These are phyloP conservation scores for Sugiyamaella floridensis DNA, from an alignment of 805 yeast genomes.

Conservation along the genomic window DNA sequence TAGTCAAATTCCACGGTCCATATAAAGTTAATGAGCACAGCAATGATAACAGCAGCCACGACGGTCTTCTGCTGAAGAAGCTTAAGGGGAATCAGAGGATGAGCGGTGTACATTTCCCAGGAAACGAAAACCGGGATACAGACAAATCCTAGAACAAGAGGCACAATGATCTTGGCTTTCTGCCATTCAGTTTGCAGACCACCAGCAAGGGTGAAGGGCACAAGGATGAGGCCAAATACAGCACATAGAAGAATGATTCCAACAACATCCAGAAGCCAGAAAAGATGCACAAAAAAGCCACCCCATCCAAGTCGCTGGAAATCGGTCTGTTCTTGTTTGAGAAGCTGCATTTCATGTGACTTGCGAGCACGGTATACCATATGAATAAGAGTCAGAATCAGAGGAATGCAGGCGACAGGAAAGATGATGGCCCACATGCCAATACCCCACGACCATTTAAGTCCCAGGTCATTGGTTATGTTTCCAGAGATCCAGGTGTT, in stretches of 20 bases:
- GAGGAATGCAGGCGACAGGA: conserved; percentile 60
- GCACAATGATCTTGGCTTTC: conserved; percentile 56
- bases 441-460: conserved; percentile 64
- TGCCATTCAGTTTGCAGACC: conserved; percentile 52
- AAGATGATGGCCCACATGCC: conserved; percentile 77
- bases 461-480: conserved; percentile 30
- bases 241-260: conserved; percentile 54
- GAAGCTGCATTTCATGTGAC: conserved; percentile 43
- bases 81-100: conserved; percentile 58
- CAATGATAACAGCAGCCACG: conserved; percentile 61
- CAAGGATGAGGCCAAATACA: conserved; percentile 56
- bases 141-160: conserved; percentile 59
- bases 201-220: conserved; percentile 73
- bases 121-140: conserved; percentile 50
- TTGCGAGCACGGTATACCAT: conserved; percentile 49
- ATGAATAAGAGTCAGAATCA: conserved; percentile 46
- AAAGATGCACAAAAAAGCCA: conserved; percentile 25
- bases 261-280: conserved; percentile 59
- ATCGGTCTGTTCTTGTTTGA: conserved; percentile 37
- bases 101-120: conserved; percentile 55
- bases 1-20: conserved; percentile 67
- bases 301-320: conserved; percentile 34
- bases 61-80: conserved; percentile 63
- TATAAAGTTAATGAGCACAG: conserved; percentile 51
- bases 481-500: conserved; percentile 74